Evolutionary conservation across 352 stramenopile species (phyloP), one percentile per base, ranked within the genome.

Genomic region (Pythium scleroteichum): DNA sequence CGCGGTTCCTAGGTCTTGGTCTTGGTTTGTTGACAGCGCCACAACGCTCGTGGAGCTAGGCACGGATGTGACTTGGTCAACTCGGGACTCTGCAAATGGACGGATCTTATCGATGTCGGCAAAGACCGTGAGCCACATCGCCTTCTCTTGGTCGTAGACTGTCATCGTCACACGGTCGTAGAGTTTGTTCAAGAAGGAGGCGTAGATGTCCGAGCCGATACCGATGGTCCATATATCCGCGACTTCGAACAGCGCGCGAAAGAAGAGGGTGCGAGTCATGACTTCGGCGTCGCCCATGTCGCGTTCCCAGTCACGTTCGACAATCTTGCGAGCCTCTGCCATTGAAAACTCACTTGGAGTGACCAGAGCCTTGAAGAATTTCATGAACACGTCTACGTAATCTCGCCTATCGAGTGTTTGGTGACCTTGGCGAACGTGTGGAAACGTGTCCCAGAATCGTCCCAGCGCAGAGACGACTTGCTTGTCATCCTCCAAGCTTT

Each of bases 331-430:
- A 2, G 83, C 83, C 61, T 93, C 83, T 0, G 64, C 74, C 42
- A 93, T 78, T 1, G 83, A 87, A 52, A 93, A 91, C 67, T 79
- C 83, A 20, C 73, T 82, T 0, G 83, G 83, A 4, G 78, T 33
- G 20, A 91, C 83, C 23, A 93, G 62, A 5, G 83, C 83, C 66
- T 93, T 93, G 73, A 82, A 93, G 26, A 90, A 82, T 57, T 93
- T 93, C 53, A 89, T 76, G 59, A 93, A 91, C 23, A 93, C 81
- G 47, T 91, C 79, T 4, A 88, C 56, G 54, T 91, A 93, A 54
- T 93, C 81, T 8, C 64, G 66, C 32, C 76, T 48, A 7, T 76
- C 57, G 56, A 93, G 81, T 20, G 53, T 62, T 4, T 71, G 67
- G 0, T 66, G 57, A 6, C 83, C 83, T 32, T 71, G 58, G 44